Base-by-base conservation (phyloP, 2,329 filamentous ascomycete species). In the Kalmusia sp. region DNA sequence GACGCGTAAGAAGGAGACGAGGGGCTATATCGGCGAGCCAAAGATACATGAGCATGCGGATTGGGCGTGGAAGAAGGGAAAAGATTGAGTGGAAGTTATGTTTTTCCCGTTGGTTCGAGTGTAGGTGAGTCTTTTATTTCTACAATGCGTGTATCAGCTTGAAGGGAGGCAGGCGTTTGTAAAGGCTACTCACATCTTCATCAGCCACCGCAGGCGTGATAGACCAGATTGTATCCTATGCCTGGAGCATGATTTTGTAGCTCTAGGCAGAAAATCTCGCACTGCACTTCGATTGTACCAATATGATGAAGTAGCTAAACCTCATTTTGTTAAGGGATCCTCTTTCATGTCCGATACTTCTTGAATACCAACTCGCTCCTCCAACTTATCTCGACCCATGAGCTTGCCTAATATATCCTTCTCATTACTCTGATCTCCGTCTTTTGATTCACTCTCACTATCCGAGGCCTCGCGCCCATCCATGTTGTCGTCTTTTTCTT, bases 11-110 rank as follows among this genome's bases (percentile, higher is more conserved):
- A 78, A 71, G 61, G 77, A 82, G 70, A 74, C 76, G 50, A 80
- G 86, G 65, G 74, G 75, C 64, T 75, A 77, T 44, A 86, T 88
- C 64, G 58, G 76, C 61, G 74, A 76, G 62, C 80, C 79, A n/a
- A 59, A 77, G 51, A 66, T 83, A 11, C 76, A 82, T 67, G 63
- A 61, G 37, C 75, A 80, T 72, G 79, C 79, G 11, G 80, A 83
- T 71, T 69, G 69, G 37, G 75, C 77, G 51, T 84, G 80, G 80
- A 79, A 57, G 44, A 47, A 38, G 11, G 21, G 37, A 30, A 37
- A 21, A 27, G 31, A 34, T 34, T 30, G 28, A 22, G 28, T 21
- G 11, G 41, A 45, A n/a, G n/a, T n/a, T n/a, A n/a, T n/a, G n/a
- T n/a, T n/a, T n/a, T n/a, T n/a, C n/a, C n/a, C n/a, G n/a, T n/a